Evolutionary conservation across 2,329 filamentous ascomycete species (phyloP).

Genomic region (Fonsecaea pedrosoi): DNA sequence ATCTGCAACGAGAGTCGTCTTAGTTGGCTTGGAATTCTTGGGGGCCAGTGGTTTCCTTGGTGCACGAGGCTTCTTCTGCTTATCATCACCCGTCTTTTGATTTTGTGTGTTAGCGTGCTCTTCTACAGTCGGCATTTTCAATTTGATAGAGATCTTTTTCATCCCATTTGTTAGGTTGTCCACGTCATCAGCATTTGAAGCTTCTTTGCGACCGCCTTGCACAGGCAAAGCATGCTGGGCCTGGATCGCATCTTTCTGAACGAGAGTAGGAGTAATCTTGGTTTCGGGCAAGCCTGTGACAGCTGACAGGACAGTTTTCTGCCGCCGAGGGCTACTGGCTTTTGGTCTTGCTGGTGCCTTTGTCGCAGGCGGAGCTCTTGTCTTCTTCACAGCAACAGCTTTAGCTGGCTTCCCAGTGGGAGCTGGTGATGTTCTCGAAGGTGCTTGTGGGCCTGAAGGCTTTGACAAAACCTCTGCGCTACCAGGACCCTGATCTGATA

Average conservation of each 20-base stretch:
- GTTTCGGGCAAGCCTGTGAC: not conserved
- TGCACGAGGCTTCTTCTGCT: slow-evolving; percentile 47
- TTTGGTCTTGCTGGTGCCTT: slow-evolving; percentile 49
- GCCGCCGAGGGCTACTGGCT: slow-evolving; percentile 46
- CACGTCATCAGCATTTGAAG: slow-evolving; percentile 47
- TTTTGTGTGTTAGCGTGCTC: slow-evolving; percentile 60
- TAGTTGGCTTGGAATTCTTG: slow-evolving; percentile 37
- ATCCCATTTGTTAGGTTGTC: slow-evolving; percentile 61
- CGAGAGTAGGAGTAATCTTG: not conserved
- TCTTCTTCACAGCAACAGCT: slow-evolving; percentile 65
- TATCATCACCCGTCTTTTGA: slow-evolving; percentile 49
- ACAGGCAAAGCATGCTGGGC: slow-evolving; percentile 53
- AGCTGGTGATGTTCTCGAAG: slow-evolving; percentile 37
- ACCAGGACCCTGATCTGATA: slow-evolving; percentile 34
- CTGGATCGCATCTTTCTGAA: slow-evolving; percentile 36
- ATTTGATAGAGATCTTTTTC: slow-evolving; percentile 61
- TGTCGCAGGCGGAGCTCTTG: slow-evolving; percentile 56
- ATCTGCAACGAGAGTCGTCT: not conserved
- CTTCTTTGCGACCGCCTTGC: slow-evolving; percentile 42
- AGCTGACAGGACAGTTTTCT: slow-evolving; percentile 25
- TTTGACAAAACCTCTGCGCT: slow-evolving; percentile 3
- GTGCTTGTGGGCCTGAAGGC: slow-evolving; percentile 3
- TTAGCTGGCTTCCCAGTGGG: slow-evolving; percentile 41
- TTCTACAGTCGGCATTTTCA: slow-evolving; percentile 64
- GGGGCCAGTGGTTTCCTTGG: slow-evolving; percentile 45